These are phyloP conservation scores for Penicillium glabrum DNA, from an alignment of 2,329 filamentous ascomycete species.

Conservation along the genomic window DNA sequence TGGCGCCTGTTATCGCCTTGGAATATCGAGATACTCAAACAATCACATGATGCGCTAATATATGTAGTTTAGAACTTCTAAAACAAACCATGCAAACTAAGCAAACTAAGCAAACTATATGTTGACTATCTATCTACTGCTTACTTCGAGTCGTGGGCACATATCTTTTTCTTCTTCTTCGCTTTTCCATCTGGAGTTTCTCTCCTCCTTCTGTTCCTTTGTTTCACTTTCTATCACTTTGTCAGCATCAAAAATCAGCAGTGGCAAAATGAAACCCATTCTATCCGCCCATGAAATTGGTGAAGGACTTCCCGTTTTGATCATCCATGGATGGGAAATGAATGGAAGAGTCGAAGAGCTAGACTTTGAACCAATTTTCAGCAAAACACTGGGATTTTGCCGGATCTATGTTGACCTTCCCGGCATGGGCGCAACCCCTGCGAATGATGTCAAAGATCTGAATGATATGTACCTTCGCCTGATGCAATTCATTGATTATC, in stretches of 20 bases:
- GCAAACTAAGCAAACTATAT: too few species aligned
- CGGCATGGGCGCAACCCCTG: constrained; percentile 29
- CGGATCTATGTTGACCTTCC: constrained; percentile 33
- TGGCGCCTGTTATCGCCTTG: too few species aligned
- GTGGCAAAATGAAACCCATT: constrained; percentile 15
- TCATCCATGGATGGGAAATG: constrained; percentile 31
- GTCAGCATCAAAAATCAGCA: neutral
- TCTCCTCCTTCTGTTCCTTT: too few species aligned
- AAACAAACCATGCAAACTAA: too few species aligned
- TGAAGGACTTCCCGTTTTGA: constrained; percentile 26
- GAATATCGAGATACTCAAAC: too few species aligned
- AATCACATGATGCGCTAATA: too few species aligned
- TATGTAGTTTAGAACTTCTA: too few species aligned
- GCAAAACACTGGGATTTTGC: constrained; percentile 14
- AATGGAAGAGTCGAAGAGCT: constrained; percentile 19
- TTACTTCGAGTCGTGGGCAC: too few species aligned
- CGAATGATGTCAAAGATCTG: constrained; percentile 24
- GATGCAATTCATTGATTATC: constrained; percentile 27
- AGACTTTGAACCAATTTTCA: constrained; percentile 32
- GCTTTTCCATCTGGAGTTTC: too few species aligned
- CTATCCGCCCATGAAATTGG: constrained; percentile 25
- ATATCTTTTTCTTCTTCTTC: too few species aligned
- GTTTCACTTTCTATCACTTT: neutral
- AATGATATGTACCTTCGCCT: constrained; percentile 28
- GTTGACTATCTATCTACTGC: too few species aligned